These are phyloP conservation scores for Myotisia sp. DNA, from an alignment of 2,329 filamentous ascomycete genomes.

Conservation along the genomic window DNA sequence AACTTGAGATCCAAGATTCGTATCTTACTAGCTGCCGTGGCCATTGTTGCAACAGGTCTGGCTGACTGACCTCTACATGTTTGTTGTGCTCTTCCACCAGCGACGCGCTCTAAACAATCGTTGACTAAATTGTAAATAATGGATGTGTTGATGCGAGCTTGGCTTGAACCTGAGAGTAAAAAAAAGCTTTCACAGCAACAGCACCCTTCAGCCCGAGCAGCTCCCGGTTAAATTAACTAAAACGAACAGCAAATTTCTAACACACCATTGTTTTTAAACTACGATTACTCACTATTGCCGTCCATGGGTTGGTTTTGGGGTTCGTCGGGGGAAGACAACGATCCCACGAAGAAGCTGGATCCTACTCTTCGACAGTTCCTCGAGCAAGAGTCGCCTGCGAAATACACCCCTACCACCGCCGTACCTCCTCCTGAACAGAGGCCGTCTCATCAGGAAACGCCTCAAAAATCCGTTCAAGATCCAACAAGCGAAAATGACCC, in stretches of 20 bases:
- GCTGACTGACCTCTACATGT: neutral
- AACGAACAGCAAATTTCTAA: too few species aligned
- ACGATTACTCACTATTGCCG: too few species aligned
- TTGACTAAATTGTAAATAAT: too few species aligned
- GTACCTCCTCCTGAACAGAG: conserved; percentile 11
- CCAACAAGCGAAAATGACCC: conserved; percentile 8
- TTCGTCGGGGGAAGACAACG: conserved; percentile 33
- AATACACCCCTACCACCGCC: conserved; percentile 38
- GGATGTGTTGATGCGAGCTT: too few species aligned
- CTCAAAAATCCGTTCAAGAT: conserved; percentile 3
- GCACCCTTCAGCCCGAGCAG: too few species aligned
- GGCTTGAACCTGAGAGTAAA: too few species aligned
- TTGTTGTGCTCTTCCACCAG: too few species aligned
- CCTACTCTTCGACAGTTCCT: conserved; percentile 73
- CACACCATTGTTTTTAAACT: too few species aligned
- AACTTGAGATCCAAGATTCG: conserved; percentile 2
- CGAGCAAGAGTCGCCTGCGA: conserved; percentile 63
- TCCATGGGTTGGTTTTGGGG: conserved; percentile 54
- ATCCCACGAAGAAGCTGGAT: conserved; percentile 61
- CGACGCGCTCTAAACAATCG: too few species aligned
- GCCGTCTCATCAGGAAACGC: conserved; percentile 8
- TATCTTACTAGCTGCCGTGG: conserved; percentile 30
- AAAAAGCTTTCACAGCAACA: too few species aligned
- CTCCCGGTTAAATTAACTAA: too few species aligned
- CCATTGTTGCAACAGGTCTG: conserved; percentile 6